A percentile compares a stretch with the other conserved stretches of the same genome.
phyloP scores from a whole-genome alignment of 164 flowering plant species.

The Magnolia sinica region DNA sequence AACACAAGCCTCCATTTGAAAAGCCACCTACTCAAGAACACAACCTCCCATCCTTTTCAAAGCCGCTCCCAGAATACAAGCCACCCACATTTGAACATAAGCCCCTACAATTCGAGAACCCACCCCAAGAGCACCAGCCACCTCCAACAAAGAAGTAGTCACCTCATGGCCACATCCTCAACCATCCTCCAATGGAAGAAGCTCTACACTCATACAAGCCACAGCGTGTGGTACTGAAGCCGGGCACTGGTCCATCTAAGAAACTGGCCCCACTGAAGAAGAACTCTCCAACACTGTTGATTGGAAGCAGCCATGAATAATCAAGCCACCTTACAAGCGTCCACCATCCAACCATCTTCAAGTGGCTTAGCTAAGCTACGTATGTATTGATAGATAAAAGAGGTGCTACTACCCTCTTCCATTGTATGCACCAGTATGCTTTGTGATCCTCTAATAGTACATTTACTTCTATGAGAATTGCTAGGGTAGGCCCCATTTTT shows the following conservation, averaged over 20 bases:
- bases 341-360: background rate
- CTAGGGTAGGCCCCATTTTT: no score
- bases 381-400: no score
- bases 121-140: background rate
- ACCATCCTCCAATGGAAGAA: background rate
- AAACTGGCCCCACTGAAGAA: background rate
- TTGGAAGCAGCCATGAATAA: background rate
- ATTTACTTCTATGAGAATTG: no score
- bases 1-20: background rate
- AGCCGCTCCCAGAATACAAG: background rate
- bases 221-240: background rate
- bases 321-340: background rate
- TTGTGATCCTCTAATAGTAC: no score
- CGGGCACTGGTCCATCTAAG: background rate
- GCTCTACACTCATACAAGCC: background rate
- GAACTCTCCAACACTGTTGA: background rate
- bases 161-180: background rate
- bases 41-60: background rate
- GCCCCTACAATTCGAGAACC: no score
- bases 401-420: no score
- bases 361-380: background rate
- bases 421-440: no score
- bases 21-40: background rate
- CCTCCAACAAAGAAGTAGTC: background rate
- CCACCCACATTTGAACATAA: background rate